Evolutionary conservation across 2,329 filamentous ascomycete species (phyloP), one percentile per base, ranked within the genome.

Genomic region (Arthrobotrys iridis): DNA sequence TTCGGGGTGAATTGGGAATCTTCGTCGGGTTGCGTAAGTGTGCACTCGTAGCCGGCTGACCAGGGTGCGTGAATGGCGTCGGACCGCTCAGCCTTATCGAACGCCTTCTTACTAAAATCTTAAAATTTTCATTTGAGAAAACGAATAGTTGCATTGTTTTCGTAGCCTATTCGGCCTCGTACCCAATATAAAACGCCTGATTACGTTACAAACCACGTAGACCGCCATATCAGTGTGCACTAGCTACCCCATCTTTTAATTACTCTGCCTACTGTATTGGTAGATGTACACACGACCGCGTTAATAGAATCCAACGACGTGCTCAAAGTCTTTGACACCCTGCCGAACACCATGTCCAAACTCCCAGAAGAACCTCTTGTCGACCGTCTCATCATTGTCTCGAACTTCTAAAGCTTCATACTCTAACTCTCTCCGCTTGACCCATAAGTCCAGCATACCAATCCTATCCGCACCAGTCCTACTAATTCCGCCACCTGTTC

Each of bases 381-480:
- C 48, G 10, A 55, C 50, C n/a, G 35, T 18, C 2, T 15, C 24
- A 26, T 83, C 52, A n/a, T 73, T 72, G 24, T 62, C 62, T 15
- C 63, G 84, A 37, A 81, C 81, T 76, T 85, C 83, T 1, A 84
- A 45, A 15, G 46, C 46, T 10, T 75, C 85, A 68, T 83, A 84
- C 77, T 88, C 86, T 30, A 83, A 78, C 41, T 88, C 80, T 33
- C 87, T 83, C 80, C 87, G 88, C 79, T 85, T 81, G 11, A 85
- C 80, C 87, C 87, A 89, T n/a, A 88, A 77, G 71, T 89, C 87
- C 41, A 87, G 74, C 79, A 84, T 85, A 5, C 87, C 87, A 80
- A 89, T 87, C 78, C 82, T 85, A 79, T 88, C 86, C 4, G 81
- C 85, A 0, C 83, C 83, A 3, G 37, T 46, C 45, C 79, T 80